Base-by-base conservation (phyloP, 495 filamentous ascomycete species). In the Xylaria palmicola region DNA sequence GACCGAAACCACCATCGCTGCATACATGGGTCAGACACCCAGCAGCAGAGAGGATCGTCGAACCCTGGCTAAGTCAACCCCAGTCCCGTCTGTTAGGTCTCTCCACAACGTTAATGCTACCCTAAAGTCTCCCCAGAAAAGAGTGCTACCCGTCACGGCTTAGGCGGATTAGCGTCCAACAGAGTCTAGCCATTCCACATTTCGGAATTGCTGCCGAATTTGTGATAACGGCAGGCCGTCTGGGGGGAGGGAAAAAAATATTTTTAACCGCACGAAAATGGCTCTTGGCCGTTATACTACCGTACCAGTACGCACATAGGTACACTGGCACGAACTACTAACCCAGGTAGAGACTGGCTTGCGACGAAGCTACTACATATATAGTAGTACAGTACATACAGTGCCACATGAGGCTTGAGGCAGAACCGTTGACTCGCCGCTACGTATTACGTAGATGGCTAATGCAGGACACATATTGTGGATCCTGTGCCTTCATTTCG, bases 121-220 rank as follows among this genome's bases (percentile, higher is more conserved):
- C 29, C 48, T 51, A 61, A 49, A 58, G 29, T 45, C 60, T 67
- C 59, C 68, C 68, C 68, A 63, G 66, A 63, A 70, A 62, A 59
- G 66, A 64, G 59, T 70, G 61, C 63, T 70, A 59, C 68, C 68
- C 55, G 58, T 70, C 63, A 54, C 43, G 63, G 68, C 63, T 68
- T 70, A 58, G 55, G 13, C 43, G 12, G 9, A 39, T 30, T 20
- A 32, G 1, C 29, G 6, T 20, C 30, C 50, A 19, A 22, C 5
- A 45, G 41, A 9, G 41, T n/a, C 47, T 17, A 52, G 17, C 15
- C 9, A n/a, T 2, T 17, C 29, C 51, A 58, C 40, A 29, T 58
- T 43, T 43, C 55, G 55, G 55, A 48, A 37, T 37, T 48, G 55
- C 17, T 20, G 43, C 55, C 27, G 30, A 15, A 57, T 57, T 47